Percentiles rank a stretch among this genome's conserved stretches.
Conservation (phyloP, 192 early-diverging fungal genomes). For the Mortierella alpina region DNA sequence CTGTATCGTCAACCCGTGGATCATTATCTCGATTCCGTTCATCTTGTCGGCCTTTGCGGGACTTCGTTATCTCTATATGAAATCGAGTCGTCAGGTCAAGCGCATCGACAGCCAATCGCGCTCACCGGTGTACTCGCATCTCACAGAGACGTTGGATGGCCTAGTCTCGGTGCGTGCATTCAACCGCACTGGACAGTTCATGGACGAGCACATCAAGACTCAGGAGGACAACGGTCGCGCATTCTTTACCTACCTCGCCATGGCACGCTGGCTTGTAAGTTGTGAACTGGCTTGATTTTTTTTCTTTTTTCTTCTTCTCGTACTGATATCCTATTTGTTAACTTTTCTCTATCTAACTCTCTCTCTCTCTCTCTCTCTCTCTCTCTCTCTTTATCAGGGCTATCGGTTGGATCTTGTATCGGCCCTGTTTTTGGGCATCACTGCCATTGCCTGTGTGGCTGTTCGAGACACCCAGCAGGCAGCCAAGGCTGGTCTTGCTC, state of each 20-base stretch:
- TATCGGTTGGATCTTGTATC: constrained; percentile 64
- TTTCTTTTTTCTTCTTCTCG: too few species aligned
- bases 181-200: constrained; percentile 65
- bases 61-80: constrained; percentile 66
- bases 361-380: too few species aligned
- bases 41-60: constrained; percentile 60
- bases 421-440: constrained; percentile 58
- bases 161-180: constrained; percentile 77
- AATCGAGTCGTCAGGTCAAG: constrained; percentile 72
- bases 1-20: constrained; percentile 70
- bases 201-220: constrained; percentile 57
- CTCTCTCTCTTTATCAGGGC: neutral
- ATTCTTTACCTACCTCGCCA: constrained; percentile 66
- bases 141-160: constrained; percentile 76
- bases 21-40: constrained; percentile 63
- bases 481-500: constrained; percentile 61
- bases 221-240: constrained; percentile 71
- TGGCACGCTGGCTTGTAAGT: constrained; percentile 60
- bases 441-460: constrained; percentile 60
- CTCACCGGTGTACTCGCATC: constrained; percentile 69
- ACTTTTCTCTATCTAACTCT: too few species aligned
- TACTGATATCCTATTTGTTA: too few species aligned
- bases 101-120: constrained; percentile 75
- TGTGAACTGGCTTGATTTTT: too few species aligned
- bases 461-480: constrained; percentile 55